A percentile compares a stretch with the other conserved stretches of the same genome.
Evolutionary conservation across 1,284 basidiomycete genomes (phyloP).

Genomic region (Papiliotrema terrestris): DNA sequence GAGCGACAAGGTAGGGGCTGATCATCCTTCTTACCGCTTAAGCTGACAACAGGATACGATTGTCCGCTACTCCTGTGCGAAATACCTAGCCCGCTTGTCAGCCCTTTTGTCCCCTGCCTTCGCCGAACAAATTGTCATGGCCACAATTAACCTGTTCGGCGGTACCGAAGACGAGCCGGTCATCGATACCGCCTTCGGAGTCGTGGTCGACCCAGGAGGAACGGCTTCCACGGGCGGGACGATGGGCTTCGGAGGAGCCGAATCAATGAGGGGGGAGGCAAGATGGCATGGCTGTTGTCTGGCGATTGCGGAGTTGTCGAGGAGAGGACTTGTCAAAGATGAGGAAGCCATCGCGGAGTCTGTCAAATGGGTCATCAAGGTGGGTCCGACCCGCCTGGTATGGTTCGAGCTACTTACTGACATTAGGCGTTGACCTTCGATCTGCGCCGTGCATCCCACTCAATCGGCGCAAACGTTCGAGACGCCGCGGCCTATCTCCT

Average conservation of each 20-base stretch:
- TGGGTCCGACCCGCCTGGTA: conserved; percentile 32
- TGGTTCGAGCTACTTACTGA: neutral
- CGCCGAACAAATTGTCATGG: conserved; percentile 73
- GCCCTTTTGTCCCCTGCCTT: conserved; percentile 74
- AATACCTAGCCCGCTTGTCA: conserved; percentile 82
- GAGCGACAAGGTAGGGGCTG: conserved; percentile 68
- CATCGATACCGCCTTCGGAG: conserved; percentile 30
- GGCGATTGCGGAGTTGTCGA: conserved; percentile 85
- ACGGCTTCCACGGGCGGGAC: conserved; percentile 61
- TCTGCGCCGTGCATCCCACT: conserved; percentile 83
- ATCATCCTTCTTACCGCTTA: neutral
- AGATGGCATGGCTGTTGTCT: conserved; percentile 96
- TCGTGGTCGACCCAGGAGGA: conserved; percentile 48
- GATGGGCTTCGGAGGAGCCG: conserved; percentile 50
- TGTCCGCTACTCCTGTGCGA: conserved; percentile 92
- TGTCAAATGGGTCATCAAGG: conserved; percentile 75
- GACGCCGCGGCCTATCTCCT: conserved; percentile 93
- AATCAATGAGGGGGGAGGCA: conserved; percentile 74
- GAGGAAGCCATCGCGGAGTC: conserved; percentile 59
- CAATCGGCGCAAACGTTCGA: conserved; percentile 88
- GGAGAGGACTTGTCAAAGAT: conserved; percentile 67
- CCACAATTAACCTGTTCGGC: conserved; percentile 64
- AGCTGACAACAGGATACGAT: conserved; percentile 70
- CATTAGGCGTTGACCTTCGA: conserved; percentile 85
- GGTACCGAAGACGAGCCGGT: conserved; percentile 48